phyloP scores from a whole-genome alignment of 345 rosid species.

The Salix arbutifolia region DNA sequence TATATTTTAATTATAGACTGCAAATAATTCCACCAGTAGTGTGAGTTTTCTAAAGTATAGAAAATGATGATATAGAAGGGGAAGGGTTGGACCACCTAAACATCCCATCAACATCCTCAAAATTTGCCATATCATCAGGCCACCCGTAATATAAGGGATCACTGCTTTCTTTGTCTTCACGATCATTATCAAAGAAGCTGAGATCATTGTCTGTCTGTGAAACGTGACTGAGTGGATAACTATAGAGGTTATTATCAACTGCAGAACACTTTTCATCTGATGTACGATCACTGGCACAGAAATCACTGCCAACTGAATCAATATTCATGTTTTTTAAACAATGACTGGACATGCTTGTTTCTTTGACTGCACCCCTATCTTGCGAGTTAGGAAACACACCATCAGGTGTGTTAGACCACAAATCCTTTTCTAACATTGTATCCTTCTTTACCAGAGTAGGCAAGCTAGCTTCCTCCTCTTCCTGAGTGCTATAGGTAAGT shows the following conservation, averaged over 20 bases:
- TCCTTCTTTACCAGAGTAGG: conserved; percentile 26
- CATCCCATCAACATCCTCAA: conserved; percentile 91
- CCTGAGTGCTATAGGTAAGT: conserved; percentile 24
- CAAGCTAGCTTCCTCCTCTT: conserved; percentile 31
- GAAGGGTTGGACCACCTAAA: conserved; percentile 49
- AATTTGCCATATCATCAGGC: conserved; percentile 72
- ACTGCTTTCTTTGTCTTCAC: conserved; percentile 51
- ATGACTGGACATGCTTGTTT: conserved; percentile 37
- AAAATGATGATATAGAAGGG: background rate
- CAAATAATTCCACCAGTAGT: background rate
- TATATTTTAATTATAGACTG: background rate
- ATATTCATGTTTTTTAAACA: conserved; percentile 34
- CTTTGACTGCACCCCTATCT: conserved; percentile 39
- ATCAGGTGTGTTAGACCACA: conserved; percentile 47
- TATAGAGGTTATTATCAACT: conserved; percentile 33
- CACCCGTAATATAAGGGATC: conserved; percentile 69
- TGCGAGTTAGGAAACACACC: conserved; percentile 34
- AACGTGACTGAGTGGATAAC: conserved; percentile 48
- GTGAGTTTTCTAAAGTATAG: background rate
- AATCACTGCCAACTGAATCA: conserved; percentile 31
- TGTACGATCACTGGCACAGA: conserved; percentile 39
- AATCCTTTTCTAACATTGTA: conserved; percentile 52
- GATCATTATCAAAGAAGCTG: conserved; percentile 48
- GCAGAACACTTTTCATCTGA: conserved; percentile 39
- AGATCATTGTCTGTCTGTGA: conserved; percentile 50